A percentile compares a stretch with the other conserved stretches of the same genome.
Conservation (phyloP, 805 yeast genomes). For the Ogataea paradorogensis region DNA sequence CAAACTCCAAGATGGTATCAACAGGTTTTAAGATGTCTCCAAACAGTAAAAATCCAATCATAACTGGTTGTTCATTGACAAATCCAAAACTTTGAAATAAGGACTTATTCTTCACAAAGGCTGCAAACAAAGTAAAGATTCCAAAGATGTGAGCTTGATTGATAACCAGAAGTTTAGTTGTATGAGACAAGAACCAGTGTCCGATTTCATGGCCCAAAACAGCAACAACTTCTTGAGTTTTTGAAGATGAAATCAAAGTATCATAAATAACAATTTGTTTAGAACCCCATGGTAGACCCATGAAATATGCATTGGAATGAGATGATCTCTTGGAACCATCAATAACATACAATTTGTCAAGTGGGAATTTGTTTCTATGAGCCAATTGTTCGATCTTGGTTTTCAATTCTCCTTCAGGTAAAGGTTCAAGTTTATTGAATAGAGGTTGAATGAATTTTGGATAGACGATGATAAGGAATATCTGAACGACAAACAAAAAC, state of each 20-base stretch:
- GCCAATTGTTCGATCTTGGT: slow-evolving; percentile 80
- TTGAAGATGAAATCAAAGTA: slow-evolving; percentile 78
- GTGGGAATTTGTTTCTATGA: slow-evolving; percentile 72
- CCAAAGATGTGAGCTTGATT: slow-evolving; percentile 62
- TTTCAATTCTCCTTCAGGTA: slow-evolving; percentile 87
- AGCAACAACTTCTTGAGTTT: slow-evolving; percentile 81
- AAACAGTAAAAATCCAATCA: slow-evolving; percentile 80
- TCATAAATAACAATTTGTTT: slow-evolving; percentile 94
- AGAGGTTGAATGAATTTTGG: slow-evolving; percentile 90
- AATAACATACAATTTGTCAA: slow-evolving; percentile 78
- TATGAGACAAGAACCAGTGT: slow-evolving; percentile 92
- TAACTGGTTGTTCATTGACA: slow-evolving; percentile 57
- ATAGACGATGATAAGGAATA: slow-evolving; percentile 68
- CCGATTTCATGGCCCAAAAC: slow-evolving; percentile 98
- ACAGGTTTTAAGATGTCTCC: slow-evolving; percentile 76
- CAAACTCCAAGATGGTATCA: slow-evolving; percentile 64
- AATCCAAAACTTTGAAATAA: slow-evolving; percentile 82
- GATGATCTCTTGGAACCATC: slow-evolving; percentile 97
- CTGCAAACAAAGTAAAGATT: slow-evolving; percentile 71
- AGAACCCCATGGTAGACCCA: slow-evolving; percentile 90
- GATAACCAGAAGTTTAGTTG: slow-evolving; percentile 67
- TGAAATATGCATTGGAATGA: slow-evolving; percentile 95
- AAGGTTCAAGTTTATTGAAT: slow-evolving; percentile 87
- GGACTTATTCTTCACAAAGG: slow-evolving; percentile 75
- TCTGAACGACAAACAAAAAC: slow-evolving; percentile 67